Base-by-base conservation (phyloP, 192 early-diverging fungal genomes). In the Dissophora ornata region DNA sequence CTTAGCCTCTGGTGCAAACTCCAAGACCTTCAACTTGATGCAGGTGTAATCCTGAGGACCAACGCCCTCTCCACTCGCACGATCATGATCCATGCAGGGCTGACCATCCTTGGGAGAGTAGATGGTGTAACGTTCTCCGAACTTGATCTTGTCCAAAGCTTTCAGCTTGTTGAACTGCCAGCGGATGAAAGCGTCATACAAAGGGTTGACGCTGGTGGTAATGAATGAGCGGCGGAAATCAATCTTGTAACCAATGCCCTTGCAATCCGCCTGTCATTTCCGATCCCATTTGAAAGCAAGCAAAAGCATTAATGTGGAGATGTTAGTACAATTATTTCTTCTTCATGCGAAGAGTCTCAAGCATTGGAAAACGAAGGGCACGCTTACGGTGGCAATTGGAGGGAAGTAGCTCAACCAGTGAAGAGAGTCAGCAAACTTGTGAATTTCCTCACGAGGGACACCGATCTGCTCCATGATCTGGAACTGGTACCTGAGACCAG, bases 31-130 rank as follows among this genome's bases (percentile, higher is more conserved):
- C 33, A 99, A 83, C 89, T 99, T 99, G 62, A 99, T 91, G 52
- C 90, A 94, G 32, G 97, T 98, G 83, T 98, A 99, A 63, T 98
- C 95, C 75, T 96, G 94, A 41, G 95, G 94, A 44, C 89, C 92
- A 41, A 97, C 90, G 21, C 90, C 97, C 81, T 99, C 97, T 75
- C 97, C 97, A 47, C 88, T 86, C 68, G 87, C 80, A 55, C 97
- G 93, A 83, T 99, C 97, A 82, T 99, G 97, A 83, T 99, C 97
- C 96, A 99, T 97, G 82, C 97, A 99, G 45, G 97, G 93, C 81
- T 99, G 97, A 7, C 89, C 90, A 80, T 99, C 97, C 34, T 94
- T 81, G 54, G 93, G 87, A 30, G 96, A 98, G 84, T 96, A 99
- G 64, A 99, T 96, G 15, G 97, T 99, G 81, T 96, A 95, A 30